Percentiles rank a stretch among this genome's conserved stretches.
These are phyloP conservation scores for Chrysophaeum taylorii DNA, from an alignment of 352 stramenopile species.

Conservation along the genomic window DNA sequence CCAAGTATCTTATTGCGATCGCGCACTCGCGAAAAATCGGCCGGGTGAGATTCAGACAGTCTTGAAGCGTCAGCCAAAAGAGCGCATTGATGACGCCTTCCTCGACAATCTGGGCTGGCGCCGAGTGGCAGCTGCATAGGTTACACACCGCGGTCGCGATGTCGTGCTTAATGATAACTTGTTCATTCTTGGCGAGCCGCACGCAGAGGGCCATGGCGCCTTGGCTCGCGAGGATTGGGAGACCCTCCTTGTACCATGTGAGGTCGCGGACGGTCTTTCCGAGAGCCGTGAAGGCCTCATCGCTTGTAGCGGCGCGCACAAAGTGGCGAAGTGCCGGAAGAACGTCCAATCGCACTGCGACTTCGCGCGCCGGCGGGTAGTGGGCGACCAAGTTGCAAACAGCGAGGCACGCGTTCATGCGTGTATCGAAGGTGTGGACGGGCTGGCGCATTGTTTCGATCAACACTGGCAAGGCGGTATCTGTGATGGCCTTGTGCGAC, in stretches of 20 bases:
- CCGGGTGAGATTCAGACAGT: conserved; percentile 25
- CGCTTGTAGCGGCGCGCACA: conserved; percentile 11
- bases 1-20: not conserved
- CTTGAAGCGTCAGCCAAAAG: conserved; percentile 39
- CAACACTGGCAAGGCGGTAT: not conserved
- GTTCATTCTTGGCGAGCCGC: conserved; percentile 33
- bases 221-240: conserved; percentile 25
- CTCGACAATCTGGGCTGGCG: conserved; percentile 21
- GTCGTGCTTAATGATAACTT: conserved; percentile 23
- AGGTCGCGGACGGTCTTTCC: conserved; percentile 35
- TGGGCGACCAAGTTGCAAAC: conserved; percentile 25
- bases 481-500: not conserved
- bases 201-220: conserved; percentile 26
- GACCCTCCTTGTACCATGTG: conserved; percentile 14
- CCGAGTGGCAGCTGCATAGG: conserved; percentile 28
- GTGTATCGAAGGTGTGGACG: conserved; percentile 12
- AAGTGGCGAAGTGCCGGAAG: conserved; percentile 18
- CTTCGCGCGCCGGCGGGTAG: not conserved
- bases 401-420: conserved; percentile 17
- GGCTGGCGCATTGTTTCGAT: conserved; percentile 11
- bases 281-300: conserved; percentile 23
- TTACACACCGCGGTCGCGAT: conserved; percentile 21
- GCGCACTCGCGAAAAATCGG: conserved; percentile 15
- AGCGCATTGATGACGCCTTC: conserved; percentile 31
- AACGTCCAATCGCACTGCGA: conserved; percentile 9